Base-by-base conservation (phyloP, 2,329 filamentous ascomycete species). In the Pseudopyrenochaeta lycopersici region DNA sequence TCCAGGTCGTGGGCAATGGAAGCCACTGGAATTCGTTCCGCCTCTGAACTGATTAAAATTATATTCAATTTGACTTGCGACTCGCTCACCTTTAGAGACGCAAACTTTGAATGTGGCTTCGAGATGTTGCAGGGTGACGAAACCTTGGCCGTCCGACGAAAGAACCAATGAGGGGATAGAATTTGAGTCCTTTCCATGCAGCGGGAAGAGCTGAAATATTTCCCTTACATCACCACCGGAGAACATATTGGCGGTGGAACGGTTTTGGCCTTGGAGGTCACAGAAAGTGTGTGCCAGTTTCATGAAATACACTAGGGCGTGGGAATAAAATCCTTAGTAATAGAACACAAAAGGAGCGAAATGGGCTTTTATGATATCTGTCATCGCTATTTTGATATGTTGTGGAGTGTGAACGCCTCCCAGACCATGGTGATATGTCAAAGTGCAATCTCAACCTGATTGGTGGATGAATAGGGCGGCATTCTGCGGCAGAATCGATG, bases 141-240 rank as follows among this genome's bases (percentile, higher is more conserved):
- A 66, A 10, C 64, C 66, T 40, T 67, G 51, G 2, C 69, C 70
- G 27, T 60, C 60, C 3, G 56, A 46, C 5, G 62, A 62, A 2
- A 64, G 42, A 17, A 73, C 42, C 20, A 75, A 47, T 3, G 58
- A 51, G 17, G 65, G 63, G 39, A 58, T 10, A 48, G 39, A 17
- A 38, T 29, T 29, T 27, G 46, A 30, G 17, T 56, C 32, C 4
- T 43, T 33, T 11, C 61, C 60, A 23, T 50, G 48, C 7, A 65
- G 64, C 39, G 61, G 64, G 12, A 74, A 63, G 11, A 64, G 44
- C 12, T 56, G 47, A 21, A 64, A 64, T 2, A 75, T 54, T 15
- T 71, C 63, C 31, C 58, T 66, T 9, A 71, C 58, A 49, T 76
- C 73, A 23, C 69, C 64, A n/a, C 51, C 46, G 7, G 72, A 71